Base-by-base conservation (phyloP, 1,284 basidiomycete genomes). In the Apiotrichum akiyoshidainum region DNA sequence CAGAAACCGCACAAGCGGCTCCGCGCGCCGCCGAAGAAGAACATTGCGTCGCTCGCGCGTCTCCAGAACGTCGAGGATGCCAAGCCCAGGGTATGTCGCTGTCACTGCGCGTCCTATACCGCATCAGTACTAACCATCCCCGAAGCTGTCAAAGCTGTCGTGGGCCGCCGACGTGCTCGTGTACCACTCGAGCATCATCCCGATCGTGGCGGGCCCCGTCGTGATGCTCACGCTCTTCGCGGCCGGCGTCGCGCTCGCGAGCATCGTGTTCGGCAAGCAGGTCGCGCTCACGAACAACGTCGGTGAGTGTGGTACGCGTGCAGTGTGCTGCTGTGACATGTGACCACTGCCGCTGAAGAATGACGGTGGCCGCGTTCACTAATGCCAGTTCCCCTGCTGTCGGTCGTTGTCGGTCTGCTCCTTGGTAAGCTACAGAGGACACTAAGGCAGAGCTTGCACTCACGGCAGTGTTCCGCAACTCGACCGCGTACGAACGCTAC, bases 101-200 rank as follows among this genome's bases (percentile, higher is more conserved):
- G n/a, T 17, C 26, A 31, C 26, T 31, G 26, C n/a, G n/a, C n/a
- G n/a, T n/a, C n/a, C 26, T 31, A 31, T 7, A 22, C 26, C 3
- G 3, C 10, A 5, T 8, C 21, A 14, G 45, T 9, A 16, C 42
- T 22, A 13, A 19, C 7, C 56, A 17, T 9, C 17, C 22, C 1
- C 19, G 19, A 51, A 76, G 68, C 64, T 66, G 39, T 63, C 67
- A 22, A 72, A 92, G 87, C 91, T 92, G 71, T 90, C 89, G 39
- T 94, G 92, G 89, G 79, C 93, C 22, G 88, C 88, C 12, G 92
- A 94, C 75, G 88, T 92, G 33, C 81, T 92, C 47, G 85, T 90
- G 33, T 64, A 91, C 65, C 86, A 70, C 31, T 66, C 68, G 31
- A 67, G 72, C 72, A 58, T 90, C 65, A 73, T 87, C 52, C 89